A percentile compares a stretch with the other conserved stretches of the same genome.
Evolutionary conservation across 2,329 filamentous ascomycete species (phyloP).

Genomic region (Aspergillus sp.): DNA sequence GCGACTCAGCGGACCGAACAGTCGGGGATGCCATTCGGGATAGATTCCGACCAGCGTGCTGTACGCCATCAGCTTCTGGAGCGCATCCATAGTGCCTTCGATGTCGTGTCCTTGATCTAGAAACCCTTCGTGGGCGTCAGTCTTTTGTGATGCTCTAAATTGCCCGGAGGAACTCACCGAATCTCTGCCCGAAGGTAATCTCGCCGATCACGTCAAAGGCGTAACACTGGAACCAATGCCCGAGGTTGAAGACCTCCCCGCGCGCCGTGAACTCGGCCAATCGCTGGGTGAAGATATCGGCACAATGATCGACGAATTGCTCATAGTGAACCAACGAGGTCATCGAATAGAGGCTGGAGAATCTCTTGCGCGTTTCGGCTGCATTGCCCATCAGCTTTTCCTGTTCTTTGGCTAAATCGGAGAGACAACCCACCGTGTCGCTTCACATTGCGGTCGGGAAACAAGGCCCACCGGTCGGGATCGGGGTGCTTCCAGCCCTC

Average conservation of each 20-base stretch:
- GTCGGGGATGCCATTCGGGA: slow-evolving; percentile 36
- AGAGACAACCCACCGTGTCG: slow-evolving; percentile 31
- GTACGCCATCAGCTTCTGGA: slow-evolving; percentile 39
- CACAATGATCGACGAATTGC: slow-evolving; percentile 50
- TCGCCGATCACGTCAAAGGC: slow-evolving; percentile 50
- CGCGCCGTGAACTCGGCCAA: slow-evolving; percentile 39
- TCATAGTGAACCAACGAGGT: slow-evolving; percentile 51
- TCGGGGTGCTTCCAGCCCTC: slow-evolving; percentile 32
- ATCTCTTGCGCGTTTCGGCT: slow-evolving; percentile 39
- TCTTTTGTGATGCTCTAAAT: slow-evolving; percentile 16
- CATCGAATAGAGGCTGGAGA: slow-evolving; percentile 50
- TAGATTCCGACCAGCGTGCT: slow-evolving; percentile 45
- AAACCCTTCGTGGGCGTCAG: slow-evolving; percentile 38
- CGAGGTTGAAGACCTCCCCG: slow-evolving; percentile 35
- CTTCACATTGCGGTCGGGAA: slow-evolving; percentile 34
- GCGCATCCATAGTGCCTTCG: slow-evolving; percentile 40
- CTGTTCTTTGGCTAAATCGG: neutral
- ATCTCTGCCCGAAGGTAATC: slow-evolving; percentile 44
- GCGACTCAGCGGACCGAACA: slow-evolving; percentile 32
- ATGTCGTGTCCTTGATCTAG: slow-evolving; percentile 50
- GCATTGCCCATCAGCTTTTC: neutral
- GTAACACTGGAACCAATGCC: slow-evolving; percentile 40
- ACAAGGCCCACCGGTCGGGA: slow-evolving; percentile 32
- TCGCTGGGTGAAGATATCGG: slow-evolving; percentile 40
- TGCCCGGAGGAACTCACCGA: slow-evolving; percentile 17